These are phyloP conservation scores for Pleomassaria siparia DNA, from an alignment of 2,329 filamentous ascomycete genomes.

Conservation along the genomic window DNA sequence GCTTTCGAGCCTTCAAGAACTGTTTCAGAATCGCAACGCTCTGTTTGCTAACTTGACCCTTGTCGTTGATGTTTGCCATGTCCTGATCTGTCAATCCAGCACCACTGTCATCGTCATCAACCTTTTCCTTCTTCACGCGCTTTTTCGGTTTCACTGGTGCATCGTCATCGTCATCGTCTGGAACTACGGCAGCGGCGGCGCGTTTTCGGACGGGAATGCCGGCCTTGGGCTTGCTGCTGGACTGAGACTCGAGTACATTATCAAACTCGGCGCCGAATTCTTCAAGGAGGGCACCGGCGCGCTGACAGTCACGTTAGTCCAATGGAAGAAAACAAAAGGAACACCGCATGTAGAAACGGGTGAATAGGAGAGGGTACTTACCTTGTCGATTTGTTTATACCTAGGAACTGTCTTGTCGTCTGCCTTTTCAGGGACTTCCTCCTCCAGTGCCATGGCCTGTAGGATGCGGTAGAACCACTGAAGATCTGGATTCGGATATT, in stretches of 20 bases:
- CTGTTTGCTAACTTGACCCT: constrained; percentile 47
- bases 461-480: constrained; percentile 98
- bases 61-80: constrained; percentile 48
- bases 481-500: constrained; percentile 84
- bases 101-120: constrained; percentile 23
- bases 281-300: constrained; percentile 75
- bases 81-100: constrained; percentile 44
- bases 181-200: constrained; percentile 16
- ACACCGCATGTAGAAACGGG: no score
- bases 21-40: constrained; percentile 39
- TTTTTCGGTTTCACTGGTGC: constrained; percentile 20
- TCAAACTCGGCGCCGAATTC: constrained; percentile 75
- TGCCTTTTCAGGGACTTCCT: constrained; percentile 75
- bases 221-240: constrained; percentile 37
- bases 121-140: constrained; percentile 22
- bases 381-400: constrained; percentile 83
- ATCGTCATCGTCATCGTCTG: constrained; percentile 19
- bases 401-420: constrained; percentile 83
- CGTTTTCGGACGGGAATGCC: constrained; percentile 46
- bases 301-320: constrained; percentile 40
- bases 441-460: constrained; percentile 86
- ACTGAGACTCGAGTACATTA: constrained; percentile 52
- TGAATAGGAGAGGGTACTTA: constrained; percentile 18
- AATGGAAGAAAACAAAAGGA: neutral
- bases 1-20: constrained; percentile 28